Evolutionary conservation across 805 yeast genomes (phyloP).

Genomic region (Wickerhamiella kurtzmanii): DNA sequence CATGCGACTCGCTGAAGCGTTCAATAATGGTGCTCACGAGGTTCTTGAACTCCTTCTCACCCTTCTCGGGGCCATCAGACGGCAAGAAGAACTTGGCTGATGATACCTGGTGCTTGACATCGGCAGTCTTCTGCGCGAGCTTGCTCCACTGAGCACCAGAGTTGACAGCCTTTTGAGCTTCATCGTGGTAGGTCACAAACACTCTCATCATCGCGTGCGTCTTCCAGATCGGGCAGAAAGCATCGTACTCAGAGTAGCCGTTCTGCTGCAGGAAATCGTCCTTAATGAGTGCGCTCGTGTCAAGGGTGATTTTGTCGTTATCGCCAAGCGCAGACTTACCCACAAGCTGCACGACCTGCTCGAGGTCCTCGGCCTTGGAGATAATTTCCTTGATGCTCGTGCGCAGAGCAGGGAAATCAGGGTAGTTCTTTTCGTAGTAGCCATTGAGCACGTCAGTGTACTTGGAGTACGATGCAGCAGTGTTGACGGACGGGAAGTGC

Average conservation of each 20-base stretch:
- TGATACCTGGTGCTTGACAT: conserved; percentile 85
- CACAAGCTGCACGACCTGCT: conserved; percentile 97
- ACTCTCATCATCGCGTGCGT: conserved; percentile 97
- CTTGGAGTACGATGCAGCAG: conserved; percentile 91
- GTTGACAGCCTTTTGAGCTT: conserved; percentile 93
- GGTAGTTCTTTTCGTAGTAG: conserved; percentile 73
- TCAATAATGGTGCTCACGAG: conserved; percentile 67
- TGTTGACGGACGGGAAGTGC: conserved; percentile 98
- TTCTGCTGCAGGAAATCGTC: conserved; percentile 98
- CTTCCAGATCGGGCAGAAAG: conserved; percentile 99
- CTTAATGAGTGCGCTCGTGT: conserved; percentile 79
- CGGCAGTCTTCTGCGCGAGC: conserved; percentile 76
- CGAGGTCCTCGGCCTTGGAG: conserved; percentile 95
- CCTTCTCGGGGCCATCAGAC: conserved; percentile 70
- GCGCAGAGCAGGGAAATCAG: conserved; percentile 85
- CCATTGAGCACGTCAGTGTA: conserved; percentile 77
- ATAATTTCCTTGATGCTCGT: conserved; percentile 86
- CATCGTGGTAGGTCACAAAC: conserved; percentile 81
- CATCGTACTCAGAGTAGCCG: conserved; percentile 96
- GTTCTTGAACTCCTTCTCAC: conserved; percentile 61
- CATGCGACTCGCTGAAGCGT: conserved; percentile 90
- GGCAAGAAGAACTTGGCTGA: conserved; percentile 96
- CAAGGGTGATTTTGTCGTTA: conserved; percentile 90
- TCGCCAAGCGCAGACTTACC: conserved; percentile 97
- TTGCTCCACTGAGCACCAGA: conserved; percentile 92